Base-by-base conservation (phyloP, 106 monocot genomes). In the Chionographis japonica region DNA sequence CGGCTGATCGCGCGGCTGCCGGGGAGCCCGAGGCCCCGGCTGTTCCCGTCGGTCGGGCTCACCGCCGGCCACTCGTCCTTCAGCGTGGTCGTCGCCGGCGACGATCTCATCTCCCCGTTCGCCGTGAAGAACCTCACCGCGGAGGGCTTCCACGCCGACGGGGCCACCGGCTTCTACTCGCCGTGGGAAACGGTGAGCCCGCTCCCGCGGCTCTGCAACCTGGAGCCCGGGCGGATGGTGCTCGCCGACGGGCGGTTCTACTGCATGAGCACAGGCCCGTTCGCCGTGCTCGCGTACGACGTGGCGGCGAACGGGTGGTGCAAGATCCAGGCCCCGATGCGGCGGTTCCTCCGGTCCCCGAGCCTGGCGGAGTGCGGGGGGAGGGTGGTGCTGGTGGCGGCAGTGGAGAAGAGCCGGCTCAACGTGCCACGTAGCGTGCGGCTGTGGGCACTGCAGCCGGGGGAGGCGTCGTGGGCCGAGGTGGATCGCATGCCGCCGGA, bases 51-150 rank as follows among this genome's bases (percentile, higher is more conserved):
- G 12, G 70, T 84, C 20, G 95, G 95, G 8, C 72, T 95, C 68
- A 63, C 86, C 35, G 79, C 73, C 4, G 66, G 63, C 3, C 55
- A 72, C 6, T 68, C 88, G 2, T 85, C 86, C 39, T 57, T 95
- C 74, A 77, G 61, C 66, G 72, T 77, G 4, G 69, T 91, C 43
- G 65, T 95, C 13, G 95, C 95, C 14, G 95, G 91, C 2, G 95
- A 95, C 27, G 91, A 95, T 61, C 83, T 95, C 49, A 84, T 95
- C 56, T 95, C 95, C 43, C 91, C 85, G 13, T 95, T 86, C 73
- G 88, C 95, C 8, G 95, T 95, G 60, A 97, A 97, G 83, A 97
- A 97, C 74, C 76, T 97, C 37, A 84, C 92, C 8, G 68, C 89
- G 2, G 97, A 97, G 71, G 56, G 63, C n/a, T 87, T 92, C 77